A percentile compares a stretch with the other conserved stretches of the same genome.
Conservation (phyloP, 441 rosid genomes). For the Macaranga tanarius region DNA sequence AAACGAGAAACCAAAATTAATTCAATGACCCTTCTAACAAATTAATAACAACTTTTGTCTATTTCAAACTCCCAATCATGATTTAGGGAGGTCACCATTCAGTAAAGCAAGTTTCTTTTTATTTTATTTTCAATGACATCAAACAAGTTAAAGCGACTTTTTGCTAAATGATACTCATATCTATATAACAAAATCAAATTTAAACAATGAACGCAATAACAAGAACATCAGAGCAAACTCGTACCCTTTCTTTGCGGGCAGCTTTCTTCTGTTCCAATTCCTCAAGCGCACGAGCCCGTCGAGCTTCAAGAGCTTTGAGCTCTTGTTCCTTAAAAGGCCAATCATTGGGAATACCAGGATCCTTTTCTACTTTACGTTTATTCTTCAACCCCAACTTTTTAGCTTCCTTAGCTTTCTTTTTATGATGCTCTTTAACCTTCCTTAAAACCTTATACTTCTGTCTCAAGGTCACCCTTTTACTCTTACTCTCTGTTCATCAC, state of each 20-base stretch:
- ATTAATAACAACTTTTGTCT: too few species aligned
- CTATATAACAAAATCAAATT: not conserved
- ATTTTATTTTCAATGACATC: not conserved
- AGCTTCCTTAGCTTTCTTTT: slow-evolving; percentile 92
- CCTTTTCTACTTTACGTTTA: slow-evolving; percentile 73
- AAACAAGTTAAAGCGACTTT: not conserved
- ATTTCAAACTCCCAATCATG: not conserved
- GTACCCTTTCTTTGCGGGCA: slow-evolving; percentile 91
- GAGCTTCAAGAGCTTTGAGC: slow-evolving; percentile 88
- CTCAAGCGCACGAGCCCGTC: slow-evolving; percentile 84
- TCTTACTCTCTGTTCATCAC: slow-evolving; percentile 77
- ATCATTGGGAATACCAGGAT: slow-evolving; percentile 97
- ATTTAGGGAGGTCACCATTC: not conserved
- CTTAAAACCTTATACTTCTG: slow-evolving; percentile 81
- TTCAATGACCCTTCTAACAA: too few species aligned
- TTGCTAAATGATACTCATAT: too few species aligned
- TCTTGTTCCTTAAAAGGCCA: slow-evolving; percentile 99
- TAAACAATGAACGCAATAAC: not conserved
- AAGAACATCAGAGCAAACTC: not conserved
- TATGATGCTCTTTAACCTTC: slow-evolving; percentile 95
- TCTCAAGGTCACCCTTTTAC: slow-evolving; percentile 79
- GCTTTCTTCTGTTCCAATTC: slow-evolving; percentile 86
- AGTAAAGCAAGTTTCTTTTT: not conserved
- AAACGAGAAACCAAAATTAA: too few species aligned
- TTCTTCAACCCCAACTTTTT: slow-evolving; percentile 64